Evolutionary conservation across 768 basidiomycete species (phyloP).

Genomic region (Pleurotus ostreatus): DNA sequence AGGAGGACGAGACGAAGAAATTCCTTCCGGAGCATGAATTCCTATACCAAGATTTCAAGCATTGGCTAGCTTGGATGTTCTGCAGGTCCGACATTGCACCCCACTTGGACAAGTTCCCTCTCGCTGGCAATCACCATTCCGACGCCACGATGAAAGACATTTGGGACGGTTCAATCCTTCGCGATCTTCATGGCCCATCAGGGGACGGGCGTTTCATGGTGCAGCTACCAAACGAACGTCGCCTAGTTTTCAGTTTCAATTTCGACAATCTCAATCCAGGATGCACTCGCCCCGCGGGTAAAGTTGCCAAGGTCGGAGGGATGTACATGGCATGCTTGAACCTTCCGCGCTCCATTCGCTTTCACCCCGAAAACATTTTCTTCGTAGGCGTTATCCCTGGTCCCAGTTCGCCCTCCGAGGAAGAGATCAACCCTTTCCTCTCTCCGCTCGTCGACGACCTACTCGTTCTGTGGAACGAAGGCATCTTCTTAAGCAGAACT

Average conservation of each 20-base stretch:
- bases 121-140: neutral
- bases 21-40: neutral
- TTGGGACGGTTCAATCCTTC: neutral
- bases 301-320: neutral
- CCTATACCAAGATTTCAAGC: neutral
- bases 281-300: neutral
- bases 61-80: neutral
- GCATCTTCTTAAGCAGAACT: neutral
- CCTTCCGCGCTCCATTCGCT: neutral
- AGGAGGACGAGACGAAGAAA: no score
- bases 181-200: neutral
- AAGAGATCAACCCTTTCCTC: constrained; percentile 21
- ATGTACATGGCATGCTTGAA: neutral
- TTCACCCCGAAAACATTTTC: constrained; percentile 27
- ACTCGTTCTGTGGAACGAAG: constrained; percentile 20
- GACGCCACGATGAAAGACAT: neutral
- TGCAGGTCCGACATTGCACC: neutral
- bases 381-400: constrained; percentile 31
- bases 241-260: neutral
- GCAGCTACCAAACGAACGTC: neutral
- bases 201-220: neutral
- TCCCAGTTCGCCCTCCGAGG: constrained; percentile 24
- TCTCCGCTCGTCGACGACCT: constrained; percentile 23
- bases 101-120: neutral
- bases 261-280: neutral